Percentiles rank a stretch among this genome's conserved stretches.
Conservation (phyloP, 106 monocot genomes). For the Dendrobium chrysotoxum region DNA sequence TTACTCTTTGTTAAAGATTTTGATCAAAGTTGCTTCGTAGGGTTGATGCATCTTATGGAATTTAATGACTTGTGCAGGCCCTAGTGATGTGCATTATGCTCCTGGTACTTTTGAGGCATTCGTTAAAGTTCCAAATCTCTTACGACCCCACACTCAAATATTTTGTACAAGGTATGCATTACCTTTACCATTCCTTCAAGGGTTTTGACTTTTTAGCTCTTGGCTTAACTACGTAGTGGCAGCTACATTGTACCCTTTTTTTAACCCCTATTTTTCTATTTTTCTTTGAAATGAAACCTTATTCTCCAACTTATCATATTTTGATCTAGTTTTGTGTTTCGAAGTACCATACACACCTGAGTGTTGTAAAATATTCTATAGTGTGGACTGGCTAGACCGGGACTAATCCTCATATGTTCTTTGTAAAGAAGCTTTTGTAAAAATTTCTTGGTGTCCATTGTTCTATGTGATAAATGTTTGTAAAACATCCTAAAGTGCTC, state of each 20-base stretch:
- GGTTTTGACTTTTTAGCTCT: not conserved
- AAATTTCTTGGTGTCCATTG: not conserved
- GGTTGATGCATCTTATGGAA: not conserved
- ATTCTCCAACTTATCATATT: not conserved
- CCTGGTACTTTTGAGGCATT: conserved; percentile 75
- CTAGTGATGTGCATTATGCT: conserved; percentile 67
- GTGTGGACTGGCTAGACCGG: not conserved
- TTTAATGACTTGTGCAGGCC: conserved; percentile 44
- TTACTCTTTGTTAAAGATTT: not conserved
- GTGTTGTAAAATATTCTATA: not conserved
- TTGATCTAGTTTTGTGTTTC: too few species aligned
- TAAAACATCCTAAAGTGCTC: not conserved
- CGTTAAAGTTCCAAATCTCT: conserved; percentile 80
- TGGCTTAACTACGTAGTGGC: not conserved
- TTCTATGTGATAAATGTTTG: not conserved
- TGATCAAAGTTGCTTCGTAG: conserved; percentile 1
- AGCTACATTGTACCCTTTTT: not conserved
- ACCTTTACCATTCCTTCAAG: not conserved
- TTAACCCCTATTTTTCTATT: not conserved
- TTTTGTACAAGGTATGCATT: conserved; percentile 88
- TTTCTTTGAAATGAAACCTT: not conserved
- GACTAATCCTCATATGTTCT: not conserved
- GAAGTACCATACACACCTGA: not conserved
- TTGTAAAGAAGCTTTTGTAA: not conserved
- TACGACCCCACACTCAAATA: conserved; percentile 98